Evolutionary conservation across 495 filamentous ascomycete species (phyloP).

Genomic region (Penicillium soppii): DNA sequence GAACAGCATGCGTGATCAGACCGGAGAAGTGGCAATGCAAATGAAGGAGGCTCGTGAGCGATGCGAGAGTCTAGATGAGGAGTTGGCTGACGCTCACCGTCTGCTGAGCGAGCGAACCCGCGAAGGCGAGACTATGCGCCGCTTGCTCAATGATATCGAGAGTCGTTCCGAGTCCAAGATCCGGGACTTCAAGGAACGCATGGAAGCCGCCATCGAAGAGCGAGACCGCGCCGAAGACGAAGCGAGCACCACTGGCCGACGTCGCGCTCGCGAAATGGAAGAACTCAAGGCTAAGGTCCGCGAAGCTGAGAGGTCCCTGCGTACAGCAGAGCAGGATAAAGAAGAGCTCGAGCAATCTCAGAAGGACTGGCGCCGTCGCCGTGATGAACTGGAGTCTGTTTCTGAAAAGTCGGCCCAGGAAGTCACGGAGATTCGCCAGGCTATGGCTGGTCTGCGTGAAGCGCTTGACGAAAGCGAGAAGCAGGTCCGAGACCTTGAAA

Average conservation of each 20-base stretch:
- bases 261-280: conserved; percentile 78
- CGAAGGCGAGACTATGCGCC: conserved; percentile 92
- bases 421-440: conserved; percentile 67
- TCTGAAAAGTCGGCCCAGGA: conserved; percentile 69
- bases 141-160: conserved; percentile 84
- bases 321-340: conserved; percentile 64
- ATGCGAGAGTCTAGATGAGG: conserved; percentile 88
- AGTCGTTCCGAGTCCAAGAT: conserved; percentile 74
- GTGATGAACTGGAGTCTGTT: conserved; percentile 70
- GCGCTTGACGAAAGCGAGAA: conserved; percentile 84
- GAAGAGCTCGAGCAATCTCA: conserved; percentile 68
- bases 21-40: conserved; percentile 82
- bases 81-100: conserved; percentile 82
- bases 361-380: conserved; percentile 69
- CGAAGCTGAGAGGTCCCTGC: conserved; percentile 76
- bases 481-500: conserved; percentile 77
- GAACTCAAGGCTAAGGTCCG: conserved; percentile 76
- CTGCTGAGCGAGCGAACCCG: conserved; percentile 89
- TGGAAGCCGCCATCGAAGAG: conserved; percentile 88
- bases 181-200: conserved; percentile 82
- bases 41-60: conserved; percentile 85
- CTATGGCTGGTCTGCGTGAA: conserved; percentile 76
- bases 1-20: conserved; percentile 89
- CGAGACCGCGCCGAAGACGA: conserved; percentile 92
- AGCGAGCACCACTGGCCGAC: conserved; percentile 70